A percentile compares a stretch with the other conserved stretches of the same genome.
Evolutionary conservation across 2,329 filamentous ascomycete species (phyloP).

Genomic region (Tolypocladium cylindrosporum): DNA sequence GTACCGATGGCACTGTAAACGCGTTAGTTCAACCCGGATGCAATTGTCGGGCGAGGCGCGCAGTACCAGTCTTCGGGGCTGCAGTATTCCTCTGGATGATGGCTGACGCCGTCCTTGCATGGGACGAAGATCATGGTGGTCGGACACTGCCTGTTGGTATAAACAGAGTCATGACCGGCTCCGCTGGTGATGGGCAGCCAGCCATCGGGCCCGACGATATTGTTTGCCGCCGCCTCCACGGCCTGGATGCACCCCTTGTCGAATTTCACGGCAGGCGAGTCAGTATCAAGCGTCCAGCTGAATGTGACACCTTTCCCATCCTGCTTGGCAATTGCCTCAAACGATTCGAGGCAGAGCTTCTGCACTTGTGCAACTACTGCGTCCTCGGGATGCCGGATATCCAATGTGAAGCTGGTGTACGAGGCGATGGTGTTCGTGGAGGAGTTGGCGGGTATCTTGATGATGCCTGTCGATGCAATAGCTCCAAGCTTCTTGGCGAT

Average conservation of each 20-base stretch:
- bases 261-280: slow-evolving; percentile 51
- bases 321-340: slow-evolving; percentile 11
- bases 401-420: slow-evolving; percentile 54
- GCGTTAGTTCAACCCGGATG: background rate
- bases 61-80: slow-evolving; percentile 22
- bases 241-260: slow-evolving; percentile 55
- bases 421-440: slow-evolving; percentile 65
- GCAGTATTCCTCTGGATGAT: slow-evolving; percentile 24
- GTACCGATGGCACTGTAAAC: slow-evolving; percentile 13
- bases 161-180: slow-evolving; percentile 28
- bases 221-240: slow-evolving; percentile 46
- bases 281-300: slow-evolving; percentile 50
- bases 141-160: slow-evolving; percentile 20
- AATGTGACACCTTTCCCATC: slow-evolving; percentile 30
- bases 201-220: slow-evolving; percentile 37
- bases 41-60: background rate
- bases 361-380: slow-evolving; percentile 37
- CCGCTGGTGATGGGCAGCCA: slow-evolving; percentile 24
- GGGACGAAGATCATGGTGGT: slow-evolving; percentile 29
- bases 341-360: slow-evolving; percentile 11
- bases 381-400: slow-evolving; percentile 51
- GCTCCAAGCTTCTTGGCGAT: slow-evolving; percentile 15
- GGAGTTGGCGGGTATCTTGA: slow-evolving; percentile 40
- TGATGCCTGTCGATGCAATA: slow-evolving; percentile 19
- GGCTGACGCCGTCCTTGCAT: slow-evolving; percentile 24